A percentile compares a stretch with the other conserved stretches of the same genome.
These are phyloP conservation scores for Termitomyces sp. DNA, from an alignment of 768 basidiomycete species.

Conservation along the genomic window DNA sequence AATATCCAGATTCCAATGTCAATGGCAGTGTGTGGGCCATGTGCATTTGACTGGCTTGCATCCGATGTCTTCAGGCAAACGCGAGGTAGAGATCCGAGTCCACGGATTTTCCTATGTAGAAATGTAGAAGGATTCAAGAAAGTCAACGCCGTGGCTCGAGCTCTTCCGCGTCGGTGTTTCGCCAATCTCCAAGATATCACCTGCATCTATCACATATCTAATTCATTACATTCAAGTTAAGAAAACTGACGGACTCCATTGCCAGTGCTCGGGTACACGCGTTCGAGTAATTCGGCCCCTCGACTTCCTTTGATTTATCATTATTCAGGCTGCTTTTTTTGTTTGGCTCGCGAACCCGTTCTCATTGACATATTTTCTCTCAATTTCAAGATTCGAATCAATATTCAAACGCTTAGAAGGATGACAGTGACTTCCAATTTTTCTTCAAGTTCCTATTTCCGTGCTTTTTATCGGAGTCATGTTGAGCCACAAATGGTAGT, in stretches of 20 bases:
- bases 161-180: background rate
- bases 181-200: background rate
- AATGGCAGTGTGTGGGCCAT: background rate
- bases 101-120: background rate
- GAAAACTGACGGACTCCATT: background rate
- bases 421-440: background rate
- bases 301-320: background rate
- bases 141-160: too few species aligned
- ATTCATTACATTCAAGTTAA: background rate
- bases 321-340: background rate
- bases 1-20: background rate
- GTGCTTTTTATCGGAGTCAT: background rate
- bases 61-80: background rate
- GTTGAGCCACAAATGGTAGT: background rate
- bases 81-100: background rate
- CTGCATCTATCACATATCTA: background rate
- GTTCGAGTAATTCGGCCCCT: background rate
- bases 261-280: background rate
- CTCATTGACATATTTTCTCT: background rate
- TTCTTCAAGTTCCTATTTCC: background rate
- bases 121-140: too few species aligned
- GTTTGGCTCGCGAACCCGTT: background rate
- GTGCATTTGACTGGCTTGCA: background rate
- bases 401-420: too few species aligned
- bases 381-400: too few species aligned